Base-by-base conservation (phyloP, 768 basidiomycete species). In the Macrolepiota dolichaula region DNA sequence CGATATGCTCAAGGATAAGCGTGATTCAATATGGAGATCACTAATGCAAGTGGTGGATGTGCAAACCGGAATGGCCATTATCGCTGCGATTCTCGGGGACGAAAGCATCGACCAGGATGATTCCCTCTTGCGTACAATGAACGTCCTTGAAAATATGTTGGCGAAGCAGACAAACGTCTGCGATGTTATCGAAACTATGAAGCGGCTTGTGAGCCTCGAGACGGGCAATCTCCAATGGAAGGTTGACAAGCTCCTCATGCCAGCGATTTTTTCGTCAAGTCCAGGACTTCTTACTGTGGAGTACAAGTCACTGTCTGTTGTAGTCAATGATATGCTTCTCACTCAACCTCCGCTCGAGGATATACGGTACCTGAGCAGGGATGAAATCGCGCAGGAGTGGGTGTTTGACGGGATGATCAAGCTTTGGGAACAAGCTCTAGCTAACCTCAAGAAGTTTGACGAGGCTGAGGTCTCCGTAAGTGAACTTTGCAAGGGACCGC, bases 141-240 rank as follows among this genome's bases (percentile, higher is more conserved):
- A 73, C 3, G 69, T 88, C 15, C 72, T 92, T 40, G 76, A 79
- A 36, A 58, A 60, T 13, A 92, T 92, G 88, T 72, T 84, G 49
- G 71, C 73, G 61, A 85, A 80, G 66, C 80, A 0, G 74, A 76
- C 56, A 76, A 80, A 29, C 79, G 82, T 64, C 74, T 9, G 72
- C 19, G 86, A 88, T 44, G 85, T 82, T 0, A 74, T 88, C 53
- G 84, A 84, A 36, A 73, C 81, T 3, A 72, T 83, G 55, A 76
- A 74, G 57, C 74, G 77, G 69, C 69, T 77, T 57, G 71, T 76
- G 66, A 64, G 65, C 60, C 65, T 68, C 52, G 73, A 79, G 44
- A 68, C 66, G 15, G 62, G 63, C 17, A 66, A 68, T 22, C 75
- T 75, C 3, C 62, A 70, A 13, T 87, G 85, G 83, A 75, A 79